Conservation (phyloP, 1,284 basidiomycete species). For the Marasmius tenuissimus region DNA sequence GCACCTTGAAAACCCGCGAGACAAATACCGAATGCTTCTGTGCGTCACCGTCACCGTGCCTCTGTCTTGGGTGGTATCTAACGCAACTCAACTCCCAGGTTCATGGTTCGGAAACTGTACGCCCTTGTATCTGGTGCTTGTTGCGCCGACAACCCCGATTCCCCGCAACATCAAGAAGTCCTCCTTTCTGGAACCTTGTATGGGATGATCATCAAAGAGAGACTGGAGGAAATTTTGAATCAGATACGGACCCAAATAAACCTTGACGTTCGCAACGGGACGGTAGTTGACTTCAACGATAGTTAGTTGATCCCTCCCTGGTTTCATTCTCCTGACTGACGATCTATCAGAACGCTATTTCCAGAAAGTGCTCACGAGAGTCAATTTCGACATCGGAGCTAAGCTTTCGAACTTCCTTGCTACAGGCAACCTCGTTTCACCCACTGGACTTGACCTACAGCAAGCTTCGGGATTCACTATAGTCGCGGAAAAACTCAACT, state of each 20-base stretch:
- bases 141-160: conserved; percentile 97
- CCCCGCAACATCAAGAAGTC: conserved; percentile 98
- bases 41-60: conserved; percentile 37
- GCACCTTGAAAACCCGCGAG: conserved; percentile 86
- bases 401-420: conserved; percentile 95
- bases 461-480: conserved; percentile 98
- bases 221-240: conserved; percentile 88
- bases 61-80: neutral
- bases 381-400: conserved; percentile 91
- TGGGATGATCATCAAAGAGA: conserved; percentile 98
- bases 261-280: conserved; percentile 76
- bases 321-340: neutral
- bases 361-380: conserved; percentile 71
- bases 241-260: conserved; percentile 74
- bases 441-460: conserved; percentile 94
- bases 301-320: conserved; percentile 45
- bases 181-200: conserved; percentile 93
- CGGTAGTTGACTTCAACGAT: conserved; percentile 84
- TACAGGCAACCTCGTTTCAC: conserved; percentile 95
- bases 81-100: conserved; percentile 45
- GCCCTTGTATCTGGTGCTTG: conserved; percentile 89
- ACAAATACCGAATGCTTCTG: conserved; percentile 97
- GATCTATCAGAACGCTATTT: conserved; percentile 73
- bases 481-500: conserved; percentile 98
- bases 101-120: conserved; percentile 98